Evolutionary conservation across 495 filamentous ascomycete species (phyloP), one percentile per base, ranked within the genome.

Genomic region (Immersiella caudata): DNA sequence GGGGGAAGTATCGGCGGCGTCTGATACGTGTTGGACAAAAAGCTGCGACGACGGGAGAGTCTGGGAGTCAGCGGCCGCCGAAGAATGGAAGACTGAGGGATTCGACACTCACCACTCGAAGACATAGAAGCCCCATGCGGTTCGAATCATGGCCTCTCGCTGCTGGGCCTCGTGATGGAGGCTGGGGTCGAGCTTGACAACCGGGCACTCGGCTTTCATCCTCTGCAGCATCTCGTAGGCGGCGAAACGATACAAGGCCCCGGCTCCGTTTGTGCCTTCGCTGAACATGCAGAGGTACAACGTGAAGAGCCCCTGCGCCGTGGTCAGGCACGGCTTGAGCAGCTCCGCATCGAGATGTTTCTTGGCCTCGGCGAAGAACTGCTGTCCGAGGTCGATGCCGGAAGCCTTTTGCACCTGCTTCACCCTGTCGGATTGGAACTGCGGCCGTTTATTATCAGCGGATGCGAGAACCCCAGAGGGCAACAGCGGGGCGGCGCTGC

Each of bases 221-320:
- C 62, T 60, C 7, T 63, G 55, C 7, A 74, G 69, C 72, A 71
- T 68, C 6, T 70, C 60, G 46, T 51, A 71, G 0, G 69, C 62
- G 25, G 67, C 62, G 56, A 66, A 71, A 0, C 65, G 72, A 46
- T 68, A 74, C 40, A 74, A 29, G 51, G 18, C 26, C 20, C 69
- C 67, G 18, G 60, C 68, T 5, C 52, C 36, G 46, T 70, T 70
- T n/a, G 65, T 62, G 1, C 69, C 69, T n/a, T 64, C 49, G 20
- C 62, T 65, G n/a, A 60, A 64, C 2, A 35, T 60, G 16, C 33
- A 6, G 22, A 70, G 6, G 62, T 63, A 71, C 6, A 74, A 14
- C 6, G 68, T 51, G 35, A 55, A 68, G 21, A 71, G 33, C 14
- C 61, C 67, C 49, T 74, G 67, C 18, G 65, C 56, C 12, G 65